phyloP scores from a whole-genome alignment of 176 grass and related monocot species.

The Tillandsia leiboldiana region DNA sequence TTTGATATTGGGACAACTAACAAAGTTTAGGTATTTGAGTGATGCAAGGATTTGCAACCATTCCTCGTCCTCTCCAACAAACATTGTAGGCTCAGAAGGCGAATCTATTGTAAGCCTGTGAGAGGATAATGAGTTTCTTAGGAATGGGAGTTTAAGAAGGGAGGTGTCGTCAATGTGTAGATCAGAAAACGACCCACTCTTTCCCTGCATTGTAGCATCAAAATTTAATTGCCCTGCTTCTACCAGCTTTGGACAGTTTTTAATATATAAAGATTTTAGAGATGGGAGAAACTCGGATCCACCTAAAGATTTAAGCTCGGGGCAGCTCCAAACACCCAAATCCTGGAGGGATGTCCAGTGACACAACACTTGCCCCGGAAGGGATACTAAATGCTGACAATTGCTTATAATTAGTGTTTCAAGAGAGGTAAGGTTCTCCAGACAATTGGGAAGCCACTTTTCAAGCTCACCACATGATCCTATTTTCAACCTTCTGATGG shows the following conservation, averaged over 20 bases:
- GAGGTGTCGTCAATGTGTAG: constrained; percentile 3
- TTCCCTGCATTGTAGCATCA: neutral
- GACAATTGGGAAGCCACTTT: constrained; percentile 10
- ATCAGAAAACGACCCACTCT: neutral
- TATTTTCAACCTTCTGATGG: neutral
- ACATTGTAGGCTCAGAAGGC: neutral
- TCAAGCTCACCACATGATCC: constrained; percentile 13
- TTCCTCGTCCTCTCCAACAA: neutral
- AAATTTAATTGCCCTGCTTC: neutral
- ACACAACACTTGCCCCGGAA: constrained; percentile 8
- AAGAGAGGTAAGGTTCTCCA: constrained; percentile 13
- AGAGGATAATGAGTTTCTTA: neutral
- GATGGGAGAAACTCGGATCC: neutral
- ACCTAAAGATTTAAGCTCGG: constrained; percentile 2
- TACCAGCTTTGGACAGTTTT: constrained; percentile 13
- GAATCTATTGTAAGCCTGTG: neutral
- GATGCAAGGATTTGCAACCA: neutral
- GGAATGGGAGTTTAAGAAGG: constrained; percentile 8
- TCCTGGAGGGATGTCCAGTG: neutral
- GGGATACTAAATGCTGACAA: constrained; percentile 11
- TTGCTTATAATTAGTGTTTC: neutral
- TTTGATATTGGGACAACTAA: neutral
- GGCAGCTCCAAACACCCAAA: neutral
- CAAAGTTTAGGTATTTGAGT: neutral
- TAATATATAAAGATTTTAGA: neutral